Base-by-base conservation (phyloP, 169 alveolate genomes). In the Eimeria mitis region DNA sequence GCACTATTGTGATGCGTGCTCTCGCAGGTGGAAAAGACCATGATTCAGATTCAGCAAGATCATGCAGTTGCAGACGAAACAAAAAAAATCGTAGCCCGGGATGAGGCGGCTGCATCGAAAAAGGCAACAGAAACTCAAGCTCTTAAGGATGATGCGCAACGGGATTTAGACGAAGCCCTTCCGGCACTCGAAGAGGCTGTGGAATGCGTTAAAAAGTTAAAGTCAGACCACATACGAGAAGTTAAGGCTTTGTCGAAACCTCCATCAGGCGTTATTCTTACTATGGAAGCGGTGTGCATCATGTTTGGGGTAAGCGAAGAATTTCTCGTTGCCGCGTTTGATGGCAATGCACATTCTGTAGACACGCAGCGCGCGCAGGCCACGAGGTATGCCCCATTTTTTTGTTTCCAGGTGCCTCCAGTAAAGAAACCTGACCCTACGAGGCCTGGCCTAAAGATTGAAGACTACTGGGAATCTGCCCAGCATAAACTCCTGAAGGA, bases 111-210 rank as follows among this genome's bases (percentile, higher is more conserved):
- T 63, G 99, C 98, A 7, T 95, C 98, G 44, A 79, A 84, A 70
- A 84, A 98, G 83, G 98, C 98, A 73, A 98, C 98, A 94, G 98
- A 98, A 91, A 99, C 98, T 40, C 96, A 96, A 92, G 97, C 97
- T 96, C 97, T 91, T 98, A 98, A 94, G 97, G 98, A 70, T 95
- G 95, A 73, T 99, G 99, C 94, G 97, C 98, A 97, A 99, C 97
- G 87, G 97, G 94, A 98, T 79, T 99, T 99, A 19, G 98, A 99
- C 92, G 98, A 97, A 85, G 99, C 99, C 1, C 95, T 99, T 97
- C 99, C 99, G 25, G 99, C 98, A 63, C 96, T 99, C 49, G 97
- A 97, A 23, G 98, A 98, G 54, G 99, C 99, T 5, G 96, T 98
- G 89, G 99, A 97, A 61, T 99, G 99, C 73, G 98, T 98, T 90